Conservation (phyloP, 2,329 filamentous ascomycete species). For the Fusarium buxicola region DNA sequence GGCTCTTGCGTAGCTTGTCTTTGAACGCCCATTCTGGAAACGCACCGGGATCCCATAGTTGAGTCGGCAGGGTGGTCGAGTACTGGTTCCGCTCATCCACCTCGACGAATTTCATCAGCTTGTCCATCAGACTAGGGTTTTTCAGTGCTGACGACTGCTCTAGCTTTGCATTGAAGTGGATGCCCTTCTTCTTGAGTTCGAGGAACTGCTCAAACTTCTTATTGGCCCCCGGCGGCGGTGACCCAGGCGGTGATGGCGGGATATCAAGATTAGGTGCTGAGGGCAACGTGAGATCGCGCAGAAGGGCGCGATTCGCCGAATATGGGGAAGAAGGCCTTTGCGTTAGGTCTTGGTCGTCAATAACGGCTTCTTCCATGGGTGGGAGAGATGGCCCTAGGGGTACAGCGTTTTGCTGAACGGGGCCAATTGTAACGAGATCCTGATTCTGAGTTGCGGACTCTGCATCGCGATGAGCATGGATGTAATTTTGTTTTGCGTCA, state of each 20-base stretch:
- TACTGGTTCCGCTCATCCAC: slow-evolving; percentile 69
- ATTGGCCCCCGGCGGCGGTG: slow-evolving; percentile 64
- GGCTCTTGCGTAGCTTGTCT: slow-evolving; percentile 61
- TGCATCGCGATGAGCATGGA: slow-evolving; percentile 8
- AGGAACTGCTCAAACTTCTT: slow-evolving; percentile 81
- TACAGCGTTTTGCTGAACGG: slow-evolving; percentile 47
- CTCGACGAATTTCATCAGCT: slow-evolving; percentile 75
- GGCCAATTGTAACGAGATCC: slow-evolving; percentile 41
- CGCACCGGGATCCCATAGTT: slow-evolving; percentile 67
- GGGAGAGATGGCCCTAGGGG: slow-evolving; percentile 57
- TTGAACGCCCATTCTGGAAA: slow-evolving; percentile 68
- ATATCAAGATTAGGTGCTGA: slow-evolving; percentile 78
- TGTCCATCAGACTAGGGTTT: slow-evolving; percentile 79
- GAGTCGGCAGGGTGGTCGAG: slow-evolving; percentile 66
- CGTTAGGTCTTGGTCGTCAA: slow-evolving; percentile 35
- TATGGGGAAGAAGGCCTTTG: slow-evolving; percentile 71
- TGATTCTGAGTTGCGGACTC: slow-evolving; percentile 15
- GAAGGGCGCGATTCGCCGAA: slow-evolving; percentile 69
- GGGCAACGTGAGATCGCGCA: slow-evolving; percentile 80
- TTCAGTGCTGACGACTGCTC: slow-evolving; percentile 73
- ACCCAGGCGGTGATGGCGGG: slow-evolving; percentile 76
- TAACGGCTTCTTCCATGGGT: slow-evolving; percentile 41
- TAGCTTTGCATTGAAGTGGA: slow-evolving; percentile 83
- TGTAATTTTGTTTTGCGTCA: not conserved
- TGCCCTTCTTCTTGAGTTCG: slow-evolving; percentile 78